Base-by-base conservation (phyloP, 192 early-diverging fungal genomes). In the Backusella psychrophila region DNA sequence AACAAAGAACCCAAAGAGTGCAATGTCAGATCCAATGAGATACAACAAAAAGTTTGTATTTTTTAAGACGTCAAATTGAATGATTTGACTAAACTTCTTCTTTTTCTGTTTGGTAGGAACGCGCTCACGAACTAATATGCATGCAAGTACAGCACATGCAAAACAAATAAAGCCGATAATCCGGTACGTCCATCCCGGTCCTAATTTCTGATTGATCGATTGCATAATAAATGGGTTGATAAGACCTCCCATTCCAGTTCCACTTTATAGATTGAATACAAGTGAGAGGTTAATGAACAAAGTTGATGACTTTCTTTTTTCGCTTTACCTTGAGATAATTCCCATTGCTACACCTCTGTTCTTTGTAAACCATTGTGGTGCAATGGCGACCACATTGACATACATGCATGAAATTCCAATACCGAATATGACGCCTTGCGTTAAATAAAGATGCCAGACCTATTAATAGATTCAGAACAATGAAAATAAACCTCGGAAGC, bases 161-260 rank as follows among this genome's bases (percentile, higher is more conserved):
- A 81, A 67, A 14, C 72, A 72, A 8, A 81, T 75, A 65, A 81
- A 78, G 1, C 80, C 80, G 2, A 81, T 39, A 5, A 81, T 71
- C 31, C 76, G 73, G 29, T 81, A 81, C 6, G 80, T 77, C 90
- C 91, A 92, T 5, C 71, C 52, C 23, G 85, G 79, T 1, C 90
- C 93, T 15, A 91, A 46, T 7, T 52, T 73, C 31, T 82, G 79
- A 34, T 94, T 84, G 14, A 94, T 82, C 34, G 78, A 36, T 31
- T 85, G 87, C 72, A 85, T 85, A 29, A 93, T 79, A n/a, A 87
- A 86, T 1, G 89, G 83, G 74, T 93, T 81, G 23, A 87, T 84
- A 9, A 94, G 80, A 1, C 93, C 93, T 46, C 94, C 94, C 65
- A 93, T 77, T 19, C 94, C 94, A 11, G 87, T 84, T 3, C 94